Evolutionary conservation across 352 stramenopile genomes (phyloP).

Genomic region (Phytophthora boehmeriae): DNA sequence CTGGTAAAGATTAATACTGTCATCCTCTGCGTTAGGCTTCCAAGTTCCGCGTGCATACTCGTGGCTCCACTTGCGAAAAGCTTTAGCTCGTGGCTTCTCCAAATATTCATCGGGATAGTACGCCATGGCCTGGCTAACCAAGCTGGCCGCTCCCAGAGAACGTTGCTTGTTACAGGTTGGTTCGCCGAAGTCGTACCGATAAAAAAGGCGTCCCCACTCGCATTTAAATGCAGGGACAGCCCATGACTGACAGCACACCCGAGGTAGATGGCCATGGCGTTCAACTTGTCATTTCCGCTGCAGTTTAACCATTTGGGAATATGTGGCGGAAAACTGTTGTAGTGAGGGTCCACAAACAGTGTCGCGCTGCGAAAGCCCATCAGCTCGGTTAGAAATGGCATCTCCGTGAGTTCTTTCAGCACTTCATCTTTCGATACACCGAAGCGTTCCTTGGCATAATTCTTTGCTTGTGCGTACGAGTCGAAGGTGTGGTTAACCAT

Average conservation of each 20-base stretch:
- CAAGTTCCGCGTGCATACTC: neutral
- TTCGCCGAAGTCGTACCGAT: slow-evolving; percentile 11
- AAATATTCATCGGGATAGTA: slow-evolving; percentile 7
- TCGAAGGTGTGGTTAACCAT: slow-evolving; percentile 4
- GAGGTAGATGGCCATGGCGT: slow-evolving; percentile 23
- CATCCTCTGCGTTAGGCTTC: neutral
- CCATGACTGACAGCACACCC: slow-evolving; percentile 12
- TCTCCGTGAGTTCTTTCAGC: neutral
- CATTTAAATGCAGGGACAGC: slow-evolving; percentile 17
- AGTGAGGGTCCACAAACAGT: neutral
- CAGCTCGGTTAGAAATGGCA: slow-evolving; percentile 4
- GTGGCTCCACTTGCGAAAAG: slow-evolving; percentile 2
- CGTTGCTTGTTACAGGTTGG: slow-evolving; percentile 4
- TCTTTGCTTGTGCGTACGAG: neutral
- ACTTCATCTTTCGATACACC: neutral
- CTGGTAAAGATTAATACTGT: neutral
- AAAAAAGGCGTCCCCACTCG: slow-evolving; percentile 22
- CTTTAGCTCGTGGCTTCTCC: neutral
- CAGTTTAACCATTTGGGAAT: neutral
- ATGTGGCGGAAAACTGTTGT: neutral
- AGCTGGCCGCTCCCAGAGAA: slow-evolving; percentile 11
- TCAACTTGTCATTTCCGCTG: neutral
- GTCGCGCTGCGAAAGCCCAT: neutral
- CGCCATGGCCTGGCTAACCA: slow-evolving; percentile 5
- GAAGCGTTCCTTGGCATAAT: neutral